Percentiles rank a stretch among this genome's conserved stretches.
Conservation (phyloP, 148 eudicot genomes). For the Linanthus parryae region DNA sequence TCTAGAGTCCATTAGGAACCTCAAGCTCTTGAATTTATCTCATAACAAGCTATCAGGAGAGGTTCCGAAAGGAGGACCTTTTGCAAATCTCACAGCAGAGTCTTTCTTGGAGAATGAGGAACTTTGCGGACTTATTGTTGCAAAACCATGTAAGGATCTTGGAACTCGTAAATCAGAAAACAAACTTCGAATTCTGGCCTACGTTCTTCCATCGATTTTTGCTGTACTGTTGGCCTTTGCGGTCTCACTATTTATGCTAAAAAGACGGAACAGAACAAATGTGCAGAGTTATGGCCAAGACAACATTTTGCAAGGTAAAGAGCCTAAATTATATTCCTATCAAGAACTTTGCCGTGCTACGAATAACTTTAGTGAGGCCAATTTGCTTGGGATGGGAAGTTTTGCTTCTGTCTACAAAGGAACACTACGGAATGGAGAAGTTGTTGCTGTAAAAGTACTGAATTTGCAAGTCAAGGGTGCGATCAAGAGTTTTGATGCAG, state of each 20-base stretch:
- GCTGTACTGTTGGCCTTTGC: neutral
- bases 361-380: neutral
- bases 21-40: constrained; percentile 17
- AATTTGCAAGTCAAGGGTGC: neutral
- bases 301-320: neutral
- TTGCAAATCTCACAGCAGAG: constrained; percentile 10
- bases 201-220: neutral
- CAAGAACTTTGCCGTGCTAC: neutral
- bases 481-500: neutral
- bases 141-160: neutral
- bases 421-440: neutral
- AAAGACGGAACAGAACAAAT: neutral
- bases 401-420: constrained; percentile 4
- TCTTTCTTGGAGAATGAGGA: constrained; percentile 11
- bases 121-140: constrained; percentile 8
- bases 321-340: constrained; percentile 2
- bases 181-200: neutral
- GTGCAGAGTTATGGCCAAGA: neutral
- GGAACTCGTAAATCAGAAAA: neutral
- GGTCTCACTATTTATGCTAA: neutral
- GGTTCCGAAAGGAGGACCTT: constrained; percentile 15
- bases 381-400: constrained; percentile 3
- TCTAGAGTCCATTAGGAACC: constrained; percentile 10
- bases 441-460: constrained; percentile 1
- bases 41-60: constrained; percentile 16